Base-by-base conservation (phyloP, 1,284 basidiomycete species). In the Phellopilus nigrolimitatus region DNA sequence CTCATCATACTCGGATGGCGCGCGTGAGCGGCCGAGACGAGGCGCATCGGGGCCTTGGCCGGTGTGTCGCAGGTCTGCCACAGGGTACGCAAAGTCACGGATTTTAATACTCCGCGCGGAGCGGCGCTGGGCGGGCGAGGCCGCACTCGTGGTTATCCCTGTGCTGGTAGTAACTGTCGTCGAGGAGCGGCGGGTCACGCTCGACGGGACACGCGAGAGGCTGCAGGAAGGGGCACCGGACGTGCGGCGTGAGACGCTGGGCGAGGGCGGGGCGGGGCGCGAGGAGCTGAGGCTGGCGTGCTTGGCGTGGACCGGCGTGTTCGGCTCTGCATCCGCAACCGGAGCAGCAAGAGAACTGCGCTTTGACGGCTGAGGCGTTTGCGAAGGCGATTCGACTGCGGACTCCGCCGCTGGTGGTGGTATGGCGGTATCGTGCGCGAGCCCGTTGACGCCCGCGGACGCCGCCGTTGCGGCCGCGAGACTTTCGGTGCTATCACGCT, bases 251-350 rank as follows among this genome's bases (percentile, higher is more conserved):
- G 82, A 83, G 8, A 73, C 60, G 3, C 72, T 78, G 8, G 82
- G 83, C 1, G 82, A 84, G 1, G 78, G 79, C 0, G 84, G 84
- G 0, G 84, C 83, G 13, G 79, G 82, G 7, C 83, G 75, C 3
- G 73, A 78, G 2, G 80, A 76, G 0, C 72, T 71, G 42, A 79
- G 71, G 2, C 74, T 51, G 4, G 42, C 34, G 34, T 49, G 54
- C 39, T 43, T 48, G 27, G 33, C 38, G 30, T 47, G 54, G 17
- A 15, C 27, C 34, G 38, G 39, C 21, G 51, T 25, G 36, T 13
- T 17, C 22, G 31, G 45, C 27, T 44, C 40, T 24, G 10, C 27
- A 13, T 36, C 41, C 17, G 6, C n/a, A 21, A 21, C 33, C 4
- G 5, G 41, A 27, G n/a, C 46, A 13, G 12, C 30, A 17, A 37